Evolutionary conservation across 768 basidiomycete species (phyloP), one percentile per base, ranked within the genome.

Genomic region (Termitomyces sp.): DNA sequence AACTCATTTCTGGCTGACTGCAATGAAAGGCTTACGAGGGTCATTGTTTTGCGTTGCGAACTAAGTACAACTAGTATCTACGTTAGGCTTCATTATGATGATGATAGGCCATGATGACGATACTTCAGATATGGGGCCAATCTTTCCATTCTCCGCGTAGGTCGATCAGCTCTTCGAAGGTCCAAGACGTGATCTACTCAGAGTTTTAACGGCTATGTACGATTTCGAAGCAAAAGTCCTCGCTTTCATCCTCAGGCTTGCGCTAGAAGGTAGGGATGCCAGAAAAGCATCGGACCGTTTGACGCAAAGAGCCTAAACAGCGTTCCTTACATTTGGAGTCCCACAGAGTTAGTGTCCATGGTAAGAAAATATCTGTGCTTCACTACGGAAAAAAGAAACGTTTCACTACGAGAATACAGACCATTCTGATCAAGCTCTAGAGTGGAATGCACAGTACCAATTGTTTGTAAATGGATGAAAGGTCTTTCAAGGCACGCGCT

Each of bases 231-330:
- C 55, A 55, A 15, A 55, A 50, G 10, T 38, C 37, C 35, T 56
- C 45, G 15, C 51, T 40, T 23, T 43, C 47, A 17, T 49, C 53
- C 23, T 50, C 53, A 1, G 54, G 45, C 9, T 55, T 52, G 47
- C 47, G 19, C 48, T 49, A 59, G 4, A 59, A 44, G 31, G 56
- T 59, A 10, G 58, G 54, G 51, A 56, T 60, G 17, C 56, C 59
- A 12, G 50, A 48, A 8, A 52, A 60, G 17, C 59, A 56, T 23
- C 56, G 59, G 19, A 60, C 46, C 11, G 30, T 1, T 23, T 23
- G 23, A 23, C 23, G 23, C 23, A 1, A 23, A 23, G 23, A 23
- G 23, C 23, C 23, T 23, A 2, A 1, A 23, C 23, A 23, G 23
- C 2, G 23, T 23, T 23, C 23, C 23, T 23, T 23, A 2, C 23